Evolutionary conservation across 139 green algal species (phyloP), one percentile per base, ranked within the genome.

Genomic region (Dunaliella primolecta): DNA sequence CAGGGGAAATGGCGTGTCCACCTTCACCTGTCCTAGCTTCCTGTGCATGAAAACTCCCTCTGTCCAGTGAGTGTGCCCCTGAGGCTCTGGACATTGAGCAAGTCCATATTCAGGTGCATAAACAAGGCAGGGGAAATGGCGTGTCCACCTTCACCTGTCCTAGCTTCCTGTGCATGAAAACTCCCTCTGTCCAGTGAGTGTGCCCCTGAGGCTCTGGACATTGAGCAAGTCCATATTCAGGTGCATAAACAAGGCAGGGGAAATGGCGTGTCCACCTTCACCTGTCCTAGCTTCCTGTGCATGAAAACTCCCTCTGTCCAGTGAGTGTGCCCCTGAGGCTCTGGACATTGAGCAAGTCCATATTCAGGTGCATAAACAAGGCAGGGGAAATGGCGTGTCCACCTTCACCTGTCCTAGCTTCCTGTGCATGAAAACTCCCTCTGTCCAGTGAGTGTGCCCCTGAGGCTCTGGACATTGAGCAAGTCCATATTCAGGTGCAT

Each of bases 391-490:
- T n/a, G n/a, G n/a, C n/a, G n/a, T n/a, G n/a, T n/a, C n/a, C n/a
- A n/a, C n/a, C n/a, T n/a, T n/a, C n/a, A n/a, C n/a, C n/a, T n/a
- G n/a, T n/a, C n/a, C n/a, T n/a, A n/a, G n/a, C n/a, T n/a, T n/a
- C n/a, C n/a, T n/a, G n/a, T n/a, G n/a, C n/a, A n/a, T n/a, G n/a
- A n/a, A n/a, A n/a, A n/a, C n/a, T 97, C 37, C 95, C 95, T 11
- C 89, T 98, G 37, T 98, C 95, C 1, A 89, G 95, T 11, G 94
- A 98, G 85, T 91, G 95, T 88, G 98, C 93, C 1, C 94, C 95
- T 24, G 88, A 93, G 81, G 89, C 95, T 1, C 81, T 81, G 0
- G 95, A 98, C 90, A 81, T 98, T 57, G 88, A 94, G 80, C 87
- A 91, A 27, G 88, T 98, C 81, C 86, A 93, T 71, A 36, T 56